Base-by-base conservation (phyloP, 495 filamentous ascomycete species). In the Annulohypoxylon bovei region DNA sequence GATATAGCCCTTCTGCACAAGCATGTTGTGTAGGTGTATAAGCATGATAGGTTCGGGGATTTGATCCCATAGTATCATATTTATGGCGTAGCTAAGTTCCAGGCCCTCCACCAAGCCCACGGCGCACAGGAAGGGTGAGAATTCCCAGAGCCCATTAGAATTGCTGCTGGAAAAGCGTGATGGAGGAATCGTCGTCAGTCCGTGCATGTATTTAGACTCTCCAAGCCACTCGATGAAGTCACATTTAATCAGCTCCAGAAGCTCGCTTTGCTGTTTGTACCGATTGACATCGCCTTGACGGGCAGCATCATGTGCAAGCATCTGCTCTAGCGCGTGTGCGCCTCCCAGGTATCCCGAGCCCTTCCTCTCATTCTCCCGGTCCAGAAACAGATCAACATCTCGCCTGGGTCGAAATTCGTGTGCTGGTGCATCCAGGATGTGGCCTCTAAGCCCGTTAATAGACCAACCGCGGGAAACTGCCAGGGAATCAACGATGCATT, bases 81-180 rank as follows among this genome's bases (percentile, higher is more conserved):
- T 67, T 28, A 68, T 60, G 3, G 70, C 32, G 57, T 81, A 83
- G 1, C 72, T 71, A 32, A 78, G 46, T 22, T 79, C 72, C 1
- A 86, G 77, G 5, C 53, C 79, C 68, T 85, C 82, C 14, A 65
- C 65, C 5, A 86, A 76, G 2, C 83, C 82, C 3, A 76, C 78
- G 6, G 82, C 82, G 49, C 83, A 86, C 14, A 86, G 76, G 67
- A 81, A 85, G 2, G 83, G 85, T 16, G 81, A 86, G 56, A 84
- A 85, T 33, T 81, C 79, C 83, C 81, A 85, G 42, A 85, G 75
- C 3, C 82, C 82, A 59, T 85, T 86, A 1, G 78, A 28, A 57
- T 82, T 78, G 20, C 76, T 81, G 8, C 70, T 66, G 25, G 77
- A 72, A 54, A 86, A 84, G 6, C 79, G 81, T 33, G 81, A 82